Conservation (phyloP, 2,329 filamentous ascomycete genomes). For the Harringtonia lauricola region DNA sequence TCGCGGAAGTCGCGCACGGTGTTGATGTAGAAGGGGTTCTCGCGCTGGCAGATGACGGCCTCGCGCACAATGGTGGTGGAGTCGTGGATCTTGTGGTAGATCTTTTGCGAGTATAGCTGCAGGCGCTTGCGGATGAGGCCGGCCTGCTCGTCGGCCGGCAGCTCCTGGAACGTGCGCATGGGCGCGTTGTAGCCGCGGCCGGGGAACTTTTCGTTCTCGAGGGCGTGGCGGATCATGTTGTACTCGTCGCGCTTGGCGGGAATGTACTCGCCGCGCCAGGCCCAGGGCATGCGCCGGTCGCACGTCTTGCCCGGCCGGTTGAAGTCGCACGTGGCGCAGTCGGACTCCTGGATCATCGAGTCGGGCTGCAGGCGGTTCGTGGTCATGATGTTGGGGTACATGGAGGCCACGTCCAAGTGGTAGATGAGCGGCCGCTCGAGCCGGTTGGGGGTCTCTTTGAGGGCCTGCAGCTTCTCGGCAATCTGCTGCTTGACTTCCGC, state of each 20-base stretch:
- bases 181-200: conserved; percentile 63
- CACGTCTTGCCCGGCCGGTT: conserved; percentile 96
- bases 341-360: conserved; percentile 95
- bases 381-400: conserved; percentile 99
- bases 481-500: conserved; percentile 81
- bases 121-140: conserved; percentile 72
- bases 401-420: conserved; percentile 95
- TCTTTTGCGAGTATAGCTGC: conserved; percentile 92
- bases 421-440: conserved; percentile 86
- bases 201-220: conserved; percentile 89
- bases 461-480: conserved; percentile 50
- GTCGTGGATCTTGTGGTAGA: conserved; percentile 98
- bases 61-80: conserved; percentile 86
- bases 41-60: conserved; percentile 94
- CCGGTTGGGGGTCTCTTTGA: conserved; percentile 77
- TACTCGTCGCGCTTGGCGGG: conserved; percentile 96
- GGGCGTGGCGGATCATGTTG: conserved; percentile 91
- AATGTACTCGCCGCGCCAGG: conserved; percentile 95
- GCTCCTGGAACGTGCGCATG: conserved; percentile 65
- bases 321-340: conserved; percentile 96
- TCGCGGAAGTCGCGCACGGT: conserved; percentile 95
- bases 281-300: conserved; percentile 88
- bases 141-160: conserved; percentile 74
- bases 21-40: conserved; percentile 97
- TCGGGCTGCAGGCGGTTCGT: conserved; percentile 95